phyloP scores from a whole-genome alignment of 2,329 filamentous ascomycete species.

The Colletotrichum truncatum region DNA sequence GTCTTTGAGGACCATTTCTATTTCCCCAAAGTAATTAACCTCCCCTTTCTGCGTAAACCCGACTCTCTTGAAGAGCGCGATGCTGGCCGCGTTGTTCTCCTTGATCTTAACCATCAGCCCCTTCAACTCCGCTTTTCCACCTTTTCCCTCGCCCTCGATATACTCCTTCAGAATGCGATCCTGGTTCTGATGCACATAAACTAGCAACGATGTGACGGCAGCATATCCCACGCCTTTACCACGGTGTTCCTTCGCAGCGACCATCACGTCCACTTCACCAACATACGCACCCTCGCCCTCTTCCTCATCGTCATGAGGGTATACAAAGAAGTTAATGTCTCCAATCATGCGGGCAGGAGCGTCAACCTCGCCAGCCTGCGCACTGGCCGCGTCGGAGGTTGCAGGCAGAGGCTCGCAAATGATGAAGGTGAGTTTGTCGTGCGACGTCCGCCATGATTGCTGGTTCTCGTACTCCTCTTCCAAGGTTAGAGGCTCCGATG shows the following conservation, averaged over 20 bases:
- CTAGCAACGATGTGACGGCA: slow-evolving; percentile 73
- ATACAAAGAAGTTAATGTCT: slow-evolving; percentile 85
- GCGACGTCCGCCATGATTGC: slow-evolving; percentile 80
- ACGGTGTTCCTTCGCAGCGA: slow-evolving; percentile 68
- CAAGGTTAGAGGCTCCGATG: slow-evolving; percentile 84
- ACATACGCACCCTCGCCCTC: slow-evolving; percentile 51
- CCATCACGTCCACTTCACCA: slow-evolving; percentile 89
- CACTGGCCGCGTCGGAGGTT: background rate
- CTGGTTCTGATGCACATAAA: slow-evolving; percentile 69
- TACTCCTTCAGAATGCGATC: slow-evolving; percentile 61
- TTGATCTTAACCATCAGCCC: slow-evolving; percentile 68
- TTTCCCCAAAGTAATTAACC: slow-evolving; percentile 69
- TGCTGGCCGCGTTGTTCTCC: slow-evolving; percentile 61
- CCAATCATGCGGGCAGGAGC: slow-evolving; percentile 69
- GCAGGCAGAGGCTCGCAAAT: slow-evolving; percentile 64
- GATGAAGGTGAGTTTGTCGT: slow-evolving; percentile 94
- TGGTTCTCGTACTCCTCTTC: slow-evolving; percentile 92
- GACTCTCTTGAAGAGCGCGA: slow-evolving; percentile 59
- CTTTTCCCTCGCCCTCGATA: slow-evolving; percentile 32
- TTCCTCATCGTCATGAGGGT: slow-evolving; percentile 62
- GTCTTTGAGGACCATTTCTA: slow-evolving; percentile 56
- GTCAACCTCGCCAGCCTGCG: slow-evolving; percentile 58
- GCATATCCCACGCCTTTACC: slow-evolving; percentile 72
- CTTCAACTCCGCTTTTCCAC: slow-evolving; percentile 43
- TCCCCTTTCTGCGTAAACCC: slow-evolving; percentile 61